Evolutionary conservation across 2,329 filamentous ascomycete genomes (phyloP).

Genomic region (Zopfia rhizophila): DNA sequence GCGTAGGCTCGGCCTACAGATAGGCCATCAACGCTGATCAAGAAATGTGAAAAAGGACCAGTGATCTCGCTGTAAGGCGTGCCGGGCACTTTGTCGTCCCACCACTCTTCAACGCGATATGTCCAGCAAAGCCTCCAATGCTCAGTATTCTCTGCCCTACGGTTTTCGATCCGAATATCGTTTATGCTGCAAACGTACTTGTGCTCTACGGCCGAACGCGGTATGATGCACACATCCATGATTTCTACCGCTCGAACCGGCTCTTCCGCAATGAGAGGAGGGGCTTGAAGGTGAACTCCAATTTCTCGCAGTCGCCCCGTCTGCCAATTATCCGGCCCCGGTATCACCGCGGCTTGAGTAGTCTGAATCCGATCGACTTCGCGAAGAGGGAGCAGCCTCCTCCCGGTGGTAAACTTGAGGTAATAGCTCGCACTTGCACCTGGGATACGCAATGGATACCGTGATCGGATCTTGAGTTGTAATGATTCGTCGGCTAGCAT

Average conservation of each 20-base stretch:
- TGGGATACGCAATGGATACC: no score
- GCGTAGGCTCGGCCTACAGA: slow-evolving; percentile 42
- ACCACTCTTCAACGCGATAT: slow-evolving; percentile 6
- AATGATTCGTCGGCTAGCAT: slow-evolving; percentile 43
- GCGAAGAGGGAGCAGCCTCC: slow-evolving; percentile 9
- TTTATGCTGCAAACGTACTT: slow-evolving; percentile 13
- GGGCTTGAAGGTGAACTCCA: slow-evolving; percentile 29
- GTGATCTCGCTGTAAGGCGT: slow-evolving; percentile 46
- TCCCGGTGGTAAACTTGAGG: slow-evolving; percentile 22
- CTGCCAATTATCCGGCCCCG: no score
- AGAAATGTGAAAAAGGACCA: slow-evolving; percentile 48
- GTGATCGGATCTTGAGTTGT: slow-evolving; percentile 24
- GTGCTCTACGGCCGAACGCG: not conserved
- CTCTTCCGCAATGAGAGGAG: slow-evolving; percentile 5
- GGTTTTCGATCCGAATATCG: slow-evolving; percentile 24
- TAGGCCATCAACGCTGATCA: slow-evolving; percentile 32
- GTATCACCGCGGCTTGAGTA: not conserved
- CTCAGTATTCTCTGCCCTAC: slow-evolving; percentile 24
- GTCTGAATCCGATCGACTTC: slow-evolving; percentile 1
- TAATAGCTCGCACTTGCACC: slow-evolving; percentile 22
- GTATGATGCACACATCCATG: slow-evolving; percentile 29
- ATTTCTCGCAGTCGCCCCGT: slow-evolving; percentile 34
- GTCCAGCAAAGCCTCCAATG: slow-evolving; percentile 42
- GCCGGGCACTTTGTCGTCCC: not conserved
- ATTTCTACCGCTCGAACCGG: slow-evolving; percentile 18